Evolutionary conservation across 148 eudicot species (phyloP).

Genomic region (Persicaria tinctoria): DNA sequence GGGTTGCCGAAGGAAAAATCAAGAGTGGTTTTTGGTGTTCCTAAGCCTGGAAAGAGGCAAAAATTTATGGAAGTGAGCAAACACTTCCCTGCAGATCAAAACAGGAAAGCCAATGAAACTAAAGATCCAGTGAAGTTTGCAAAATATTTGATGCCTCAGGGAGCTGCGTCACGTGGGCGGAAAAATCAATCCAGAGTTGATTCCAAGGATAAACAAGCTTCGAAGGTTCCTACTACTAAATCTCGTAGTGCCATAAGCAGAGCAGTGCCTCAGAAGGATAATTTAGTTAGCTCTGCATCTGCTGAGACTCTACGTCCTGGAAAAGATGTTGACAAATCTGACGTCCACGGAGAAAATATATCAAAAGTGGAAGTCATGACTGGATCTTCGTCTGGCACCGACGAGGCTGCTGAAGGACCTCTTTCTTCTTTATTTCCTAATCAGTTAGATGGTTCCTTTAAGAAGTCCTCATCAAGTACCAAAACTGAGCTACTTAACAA

Average conservation of each 20-base stretch:
- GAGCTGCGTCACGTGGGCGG: conserved; percentile 51
- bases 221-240: conserved; percentile 36
- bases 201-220: conserved; percentile 52
- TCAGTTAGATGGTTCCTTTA: conserved; percentile 31
- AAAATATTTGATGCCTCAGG: conserved; percentile 51
- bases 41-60: conserved; percentile 87
- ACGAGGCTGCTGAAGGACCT: conserved; percentile 43
- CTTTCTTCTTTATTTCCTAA: conserved; percentile 47
- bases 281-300: conserved; percentile 17
- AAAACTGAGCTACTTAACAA: conserved; percentile 44
- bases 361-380: conserved; percentile 24
- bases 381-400: conserved; percentile 28
- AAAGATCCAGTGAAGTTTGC: conserved; percentile 42
- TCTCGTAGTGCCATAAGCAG: conserved; percentile 42
- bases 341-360: conserved; percentile 34
- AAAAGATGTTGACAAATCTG: conserved; percentile 29
- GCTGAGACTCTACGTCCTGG: conserved; percentile 17
- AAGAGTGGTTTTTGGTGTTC: conserved; percentile 75
- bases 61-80: conserved; percentile 96
- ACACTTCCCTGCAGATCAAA: conserved; percentile 57
- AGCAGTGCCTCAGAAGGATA: conserved; percentile 49
- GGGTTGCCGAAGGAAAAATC: conserved; percentile 70
- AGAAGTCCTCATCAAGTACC: conserved; percentile 37
- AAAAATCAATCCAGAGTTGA: conserved; percentile 39
- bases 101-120: conserved; percentile 34